Evolutionary conservation across 495 filamentous ascomycete genomes (phyloP).

Genomic region (Collariella sp.): DNA sequence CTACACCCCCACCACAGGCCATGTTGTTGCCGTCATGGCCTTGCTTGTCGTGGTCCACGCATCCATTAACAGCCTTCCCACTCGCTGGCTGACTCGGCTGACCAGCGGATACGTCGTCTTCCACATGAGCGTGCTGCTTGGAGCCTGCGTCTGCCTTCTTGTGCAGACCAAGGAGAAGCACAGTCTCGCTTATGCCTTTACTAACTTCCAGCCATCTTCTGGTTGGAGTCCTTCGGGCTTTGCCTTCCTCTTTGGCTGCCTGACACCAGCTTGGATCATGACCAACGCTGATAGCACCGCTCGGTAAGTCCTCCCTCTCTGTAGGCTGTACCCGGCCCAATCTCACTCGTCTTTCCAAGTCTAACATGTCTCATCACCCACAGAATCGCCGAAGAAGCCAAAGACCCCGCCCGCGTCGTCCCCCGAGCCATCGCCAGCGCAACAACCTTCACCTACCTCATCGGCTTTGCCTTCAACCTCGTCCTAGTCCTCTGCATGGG

Average conservation of each 20-base stretch:
- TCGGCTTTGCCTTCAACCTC: conserved; percentile 55
- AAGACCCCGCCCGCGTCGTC: conserved; percentile 48
- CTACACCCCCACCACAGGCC: conserved; percentile 44
- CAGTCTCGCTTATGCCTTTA: conserved; percentile 54
- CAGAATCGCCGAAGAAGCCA: conserved; percentile 54
- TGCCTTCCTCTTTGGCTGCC: conserved; percentile 61
- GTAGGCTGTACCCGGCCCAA: background rate
- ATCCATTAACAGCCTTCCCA: conserved; percentile 51
- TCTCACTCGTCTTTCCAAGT: background rate
- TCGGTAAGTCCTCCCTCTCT: conserved; percentile 13
- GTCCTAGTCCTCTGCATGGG: conserved; percentile 56
- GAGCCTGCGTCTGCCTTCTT: conserved; percentile 52
- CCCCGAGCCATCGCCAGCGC: conserved; percentile 53
- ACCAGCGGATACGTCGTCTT: conserved; percentile 58
- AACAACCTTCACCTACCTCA: conserved; percentile 52
- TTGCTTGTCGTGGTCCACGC: conserved; percentile 47
- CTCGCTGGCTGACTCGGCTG: conserved; percentile 56
- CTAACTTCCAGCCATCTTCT: conserved; percentile 47
- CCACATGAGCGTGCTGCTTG: conserved; percentile 50
- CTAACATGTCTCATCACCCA: background rate
- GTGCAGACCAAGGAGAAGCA: conserved; percentile 52
- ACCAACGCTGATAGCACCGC: conserved; percentile 27
- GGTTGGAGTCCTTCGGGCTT: conserved; percentile 59
- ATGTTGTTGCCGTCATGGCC: conserved; percentile 55
- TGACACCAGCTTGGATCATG: conserved; percentile 62